Conservation (phyloP, 108 stramenopile species). For the Heterococcus sp. region DNA sequence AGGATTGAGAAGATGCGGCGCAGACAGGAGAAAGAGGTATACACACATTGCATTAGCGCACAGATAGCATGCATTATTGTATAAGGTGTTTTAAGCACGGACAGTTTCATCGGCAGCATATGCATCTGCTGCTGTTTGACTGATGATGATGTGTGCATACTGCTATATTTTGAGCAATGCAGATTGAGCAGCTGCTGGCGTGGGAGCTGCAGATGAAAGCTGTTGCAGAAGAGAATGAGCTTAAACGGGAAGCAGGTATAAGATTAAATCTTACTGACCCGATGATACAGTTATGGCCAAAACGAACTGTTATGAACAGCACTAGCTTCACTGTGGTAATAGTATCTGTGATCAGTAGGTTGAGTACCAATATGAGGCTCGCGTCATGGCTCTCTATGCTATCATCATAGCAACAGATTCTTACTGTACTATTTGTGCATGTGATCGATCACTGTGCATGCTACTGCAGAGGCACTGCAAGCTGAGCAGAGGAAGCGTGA, state of each 20-base stretch:
- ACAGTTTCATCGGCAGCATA: background rate
- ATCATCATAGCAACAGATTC: too few relatives aligned
- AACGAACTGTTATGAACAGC: too few relatives aligned
- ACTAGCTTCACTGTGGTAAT: too few relatives aligned
- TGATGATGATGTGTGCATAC: background rate
- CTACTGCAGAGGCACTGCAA: constrained; percentile 15
- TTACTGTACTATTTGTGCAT: too few relatives aligned
- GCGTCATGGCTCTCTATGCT: too few relatives aligned
- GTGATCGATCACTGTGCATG: too few relatives aligned
- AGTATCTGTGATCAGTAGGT: too few relatives aligned
- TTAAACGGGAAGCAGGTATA: background rate
- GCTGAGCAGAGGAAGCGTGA: constrained; percentile 47
- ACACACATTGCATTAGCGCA: background rate
- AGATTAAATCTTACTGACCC: background rate
- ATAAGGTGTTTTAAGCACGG: background rate
- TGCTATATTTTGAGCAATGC: constrained; percentile 14
- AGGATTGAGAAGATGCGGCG: constrained; percentile 61
- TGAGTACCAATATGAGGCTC: too few relatives aligned
- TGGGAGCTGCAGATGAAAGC: constrained; percentile 55
- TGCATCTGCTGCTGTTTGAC: background rate
- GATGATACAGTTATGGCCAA: background rate
- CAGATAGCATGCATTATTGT: background rate
- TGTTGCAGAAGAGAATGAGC: constrained; percentile 42
- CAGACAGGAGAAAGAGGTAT: constrained; percentile 52
- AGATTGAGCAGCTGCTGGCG: constrained; percentile 64